Base-by-base conservation (phyloP, 1,284 basidiomycete species). In the Ganoderma lingzhi region DNA sequence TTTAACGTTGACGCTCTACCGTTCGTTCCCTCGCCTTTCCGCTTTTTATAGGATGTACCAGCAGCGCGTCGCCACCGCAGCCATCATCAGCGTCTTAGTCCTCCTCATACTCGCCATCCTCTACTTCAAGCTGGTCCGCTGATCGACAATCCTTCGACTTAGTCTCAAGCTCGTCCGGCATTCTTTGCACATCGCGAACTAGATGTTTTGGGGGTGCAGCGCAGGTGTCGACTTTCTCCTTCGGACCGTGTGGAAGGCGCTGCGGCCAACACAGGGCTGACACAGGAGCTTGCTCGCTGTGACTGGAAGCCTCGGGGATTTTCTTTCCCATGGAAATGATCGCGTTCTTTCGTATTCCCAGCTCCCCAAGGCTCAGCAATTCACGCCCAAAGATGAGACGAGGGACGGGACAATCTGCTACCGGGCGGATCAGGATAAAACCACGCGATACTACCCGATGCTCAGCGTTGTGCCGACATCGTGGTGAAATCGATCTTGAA, bases 41-140 rank as follows among this genome's bases (percentile, higher is more conserved):
- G 32, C 6, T 41, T 28, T 41, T 65, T 67, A 69, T 77, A 94
- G 93, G 81, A 93, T 94, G 93, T 93, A 93, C 78, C 90, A 93
- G 78, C 93, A 94, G 74, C 90, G 92, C 60, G 83, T 90, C 45
- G 85, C 93, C 53, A 94, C 91, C 10, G 88, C 79, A 19, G 88
- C 86, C 58, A 94, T 94, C 73, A 88, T 94, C 64, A 76, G 83
- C 70, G 86, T 94, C 28, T 89, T 94, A 51, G 79, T 93, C 65
- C 76, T 93, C 6, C 86, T 94, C 67, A 93, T 94, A 70, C 82
- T 80, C 62, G 82, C 94, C 71, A 90, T 94, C 66, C 78, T 92
- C 14, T 94, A 90, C 88, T 87, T 88, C 77, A 94, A 94, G 77
- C 80, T 93, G 48, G 81, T 81, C 71, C 80, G 76, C 68, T 84